These are phyloP conservation scores for Cercis canadensis DNA, from an alignment of 306 rosid species.

Conservation along the genomic window DNA sequence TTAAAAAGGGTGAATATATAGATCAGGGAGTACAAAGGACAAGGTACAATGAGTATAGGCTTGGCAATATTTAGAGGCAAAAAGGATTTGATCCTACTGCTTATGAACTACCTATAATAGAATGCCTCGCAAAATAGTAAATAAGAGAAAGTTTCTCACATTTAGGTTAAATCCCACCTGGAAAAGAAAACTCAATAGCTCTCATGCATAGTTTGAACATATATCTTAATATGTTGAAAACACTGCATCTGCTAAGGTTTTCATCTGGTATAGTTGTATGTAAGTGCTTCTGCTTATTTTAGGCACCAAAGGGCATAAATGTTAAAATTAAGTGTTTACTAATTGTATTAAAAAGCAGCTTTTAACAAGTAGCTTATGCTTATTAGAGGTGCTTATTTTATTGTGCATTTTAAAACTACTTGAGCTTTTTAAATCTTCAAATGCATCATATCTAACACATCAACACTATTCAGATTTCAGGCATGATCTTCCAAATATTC, in stretches of 20 bases:
- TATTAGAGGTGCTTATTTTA: no score
- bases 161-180: no score
- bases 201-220: not conserved
- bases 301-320: no score
- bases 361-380: no score
- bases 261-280: not conserved
- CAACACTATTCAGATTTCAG: not conserved
- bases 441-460: not conserved
- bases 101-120: not conserved
- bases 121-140: no score
- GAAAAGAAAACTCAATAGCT: no score
- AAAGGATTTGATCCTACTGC: not conserved
- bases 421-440: not conserved
- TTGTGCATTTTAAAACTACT: no score
- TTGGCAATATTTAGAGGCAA: not conserved
- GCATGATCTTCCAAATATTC: slow-evolving; percentile 9
- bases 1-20: not conserved
- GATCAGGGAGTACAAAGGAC: no score
- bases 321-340: not conserved
- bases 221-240: not conserved
- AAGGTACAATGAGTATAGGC: not conserved
- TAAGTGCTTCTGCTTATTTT: no score
- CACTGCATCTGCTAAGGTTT: not conserved
- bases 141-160: no score
- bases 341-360: no score